Percentiles rank a stretch among this genome's conserved stretches.
Conservation (phyloP, 345 rosid genomes). For the Gossypioides kirkii region DNA sequence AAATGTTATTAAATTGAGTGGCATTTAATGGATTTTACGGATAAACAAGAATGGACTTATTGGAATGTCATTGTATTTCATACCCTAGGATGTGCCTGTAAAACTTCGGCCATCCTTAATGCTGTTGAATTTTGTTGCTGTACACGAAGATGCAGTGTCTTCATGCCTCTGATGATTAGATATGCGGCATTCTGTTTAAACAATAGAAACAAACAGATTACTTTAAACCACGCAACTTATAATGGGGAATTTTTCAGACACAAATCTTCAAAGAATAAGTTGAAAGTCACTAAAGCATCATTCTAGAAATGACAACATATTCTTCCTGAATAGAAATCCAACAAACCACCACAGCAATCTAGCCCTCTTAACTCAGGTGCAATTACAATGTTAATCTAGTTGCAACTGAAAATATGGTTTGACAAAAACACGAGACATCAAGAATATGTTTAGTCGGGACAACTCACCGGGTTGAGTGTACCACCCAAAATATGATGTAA, state of each 20-base stretch:
- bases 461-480: constrained; percentile 81
- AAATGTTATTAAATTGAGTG: neutral
- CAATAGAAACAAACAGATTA: constrained; percentile 9
- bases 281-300: neutral
- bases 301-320: neutral
- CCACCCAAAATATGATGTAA: constrained; percentile 96
- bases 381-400: neutral
- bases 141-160: constrained; percentile 99
- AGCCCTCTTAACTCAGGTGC: neutral
- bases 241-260: neutral
- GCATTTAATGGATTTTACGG: neutral
- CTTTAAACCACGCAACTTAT: neutral
- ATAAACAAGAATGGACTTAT: neutral
- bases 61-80: neutral
- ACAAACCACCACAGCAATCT: constrained; percentile 6
- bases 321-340: neutral
- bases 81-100: constrained; percentile 99
- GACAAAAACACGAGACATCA: neutral
- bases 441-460: neutral
- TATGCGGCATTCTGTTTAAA: constrained; percentile 76
- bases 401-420: neutral
- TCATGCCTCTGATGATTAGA: constrained; percentile 96
- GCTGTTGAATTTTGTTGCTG: constrained; percentile 94
- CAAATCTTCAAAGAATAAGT: neutral
- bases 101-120: constrained; percentile 90